These are phyloP conservation scores for Talaromyces funiculosus DNA, from an alignment of 2,329 filamentous ascomycete genomes.

Conservation along the genomic window DNA sequence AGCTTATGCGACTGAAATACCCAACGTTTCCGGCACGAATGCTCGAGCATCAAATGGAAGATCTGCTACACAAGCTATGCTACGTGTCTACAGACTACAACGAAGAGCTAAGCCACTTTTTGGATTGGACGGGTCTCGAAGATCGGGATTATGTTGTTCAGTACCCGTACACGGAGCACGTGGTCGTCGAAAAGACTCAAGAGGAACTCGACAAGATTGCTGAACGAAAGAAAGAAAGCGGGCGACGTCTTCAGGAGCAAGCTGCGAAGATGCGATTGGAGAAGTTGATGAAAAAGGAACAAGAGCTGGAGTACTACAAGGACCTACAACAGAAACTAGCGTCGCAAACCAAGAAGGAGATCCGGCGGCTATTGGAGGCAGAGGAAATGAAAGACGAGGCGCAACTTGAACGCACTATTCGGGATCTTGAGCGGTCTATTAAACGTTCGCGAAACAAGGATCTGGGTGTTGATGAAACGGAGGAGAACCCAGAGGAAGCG, in stretches of 20 bases:
- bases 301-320: constrained; percentile 91
- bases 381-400: constrained; percentile 90
- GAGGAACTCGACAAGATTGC: constrained; percentile 87
- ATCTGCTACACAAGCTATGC: constrained; percentile 81
- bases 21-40: constrained; percentile 82
- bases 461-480: constrained; percentile 75
- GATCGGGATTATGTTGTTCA: constrained; percentile 85
- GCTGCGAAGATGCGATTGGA: constrained; percentile 96
- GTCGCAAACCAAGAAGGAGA: constrained; percentile 84
- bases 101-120: constrained; percentile 64
- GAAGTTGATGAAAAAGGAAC: constrained; percentile 90
- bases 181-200: constrained; percentile 84
- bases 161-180: constrained; percentile 87
- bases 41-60: constrained; percentile 77
- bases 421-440: constrained; percentile 85
- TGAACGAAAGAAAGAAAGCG: constrained; percentile 92
- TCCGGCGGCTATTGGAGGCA: constrained; percentile 74
- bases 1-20: constrained; percentile 86
- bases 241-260: constrained; percentile 84
- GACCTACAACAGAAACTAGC: constrained; percentile 67
- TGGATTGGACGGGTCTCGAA: constrained; percentile 90
- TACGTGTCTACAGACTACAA: constrained; percentile 85
- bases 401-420: constrained; percentile 75
- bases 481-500: constrained; percentile 69
- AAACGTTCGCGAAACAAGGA: constrained; percentile 89